Base-by-base conservation (phyloP, 164 flowering plant species). In the Nymphaea colorata region DNA sequence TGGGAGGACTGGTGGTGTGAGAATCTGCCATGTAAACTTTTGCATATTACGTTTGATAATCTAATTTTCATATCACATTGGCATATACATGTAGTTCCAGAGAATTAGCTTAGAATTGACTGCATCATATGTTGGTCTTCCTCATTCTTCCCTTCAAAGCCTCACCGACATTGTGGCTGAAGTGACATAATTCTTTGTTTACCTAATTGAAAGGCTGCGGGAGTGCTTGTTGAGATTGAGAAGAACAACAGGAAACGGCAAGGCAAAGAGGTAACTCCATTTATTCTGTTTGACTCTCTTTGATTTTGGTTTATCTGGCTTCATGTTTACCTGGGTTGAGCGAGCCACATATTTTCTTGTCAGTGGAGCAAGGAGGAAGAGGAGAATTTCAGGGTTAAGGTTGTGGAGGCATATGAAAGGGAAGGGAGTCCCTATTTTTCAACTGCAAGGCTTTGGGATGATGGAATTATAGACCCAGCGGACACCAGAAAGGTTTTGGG, bases 371-470 rank as follows among this genome's bases (percentile, higher is more conserved):
- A 75, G 57, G 93, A 88, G 75, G 98, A 94, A 55, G 98, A 92
- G 71, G 97, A 92, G 68, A 76, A 71, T 51, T 95, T 90, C 84
- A 87, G 86, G 80, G 72, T 77, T 12, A 85, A 78, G 78, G 90
- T 87, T 5, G 85, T 87, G 61, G 91, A 90, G 69, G 89, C 91
- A 62, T 95, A 90, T 55, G 97, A 95, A 59, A 80, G 72, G 79
- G 99, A 92, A 72, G 93, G 88, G 42, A 83, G 77, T 60, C 77
- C 93, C n/a, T 92, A 85, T 74, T 95, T 86, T 78, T 87, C 99
- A 17, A 90, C 98, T 8, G 91, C 96, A 3, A 84, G 98, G 80
- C 86, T 95, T 2, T 95, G 99, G 99, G 98, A 95, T 44, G 99
- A 95, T 66, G 99, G 99, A 43, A 75, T 95, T 61, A 87, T 95